Evolutionary conservation across 495 filamentous ascomycete genomes (phyloP).

Genomic region (Penicillium cataractarum): DNA sequence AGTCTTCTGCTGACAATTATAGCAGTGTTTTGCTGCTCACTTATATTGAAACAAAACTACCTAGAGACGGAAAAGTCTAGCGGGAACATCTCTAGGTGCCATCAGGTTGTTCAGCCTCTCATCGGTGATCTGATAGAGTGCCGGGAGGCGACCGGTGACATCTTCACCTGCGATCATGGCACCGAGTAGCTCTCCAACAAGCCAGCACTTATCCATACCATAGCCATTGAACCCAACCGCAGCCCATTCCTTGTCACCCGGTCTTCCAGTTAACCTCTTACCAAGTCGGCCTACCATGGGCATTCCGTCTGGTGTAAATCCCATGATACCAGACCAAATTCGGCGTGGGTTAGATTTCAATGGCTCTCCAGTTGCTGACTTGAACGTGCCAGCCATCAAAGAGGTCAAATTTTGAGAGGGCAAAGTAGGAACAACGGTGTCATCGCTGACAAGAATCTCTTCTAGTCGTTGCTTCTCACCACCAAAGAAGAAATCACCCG

Average conservation of each 20-base stretch:
- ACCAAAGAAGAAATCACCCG: slow-evolving; percentile 9
- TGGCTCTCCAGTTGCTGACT: background rate
- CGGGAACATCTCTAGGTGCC: slow-evolving; percentile 4
- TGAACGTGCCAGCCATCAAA: slow-evolving; percentile 4
- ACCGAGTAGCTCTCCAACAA: slow-evolving; percentile 4
- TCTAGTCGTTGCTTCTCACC: slow-evolving; percentile 9
- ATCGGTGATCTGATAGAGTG: slow-evolving; percentile 7
- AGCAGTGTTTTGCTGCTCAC: background rate
- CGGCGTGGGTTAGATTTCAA: background rate
- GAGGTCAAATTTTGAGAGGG: background rate
- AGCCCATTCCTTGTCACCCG: slow-evolving; percentile 1
- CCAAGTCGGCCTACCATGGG: slow-evolving; percentile 3
- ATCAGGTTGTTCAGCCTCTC: slow-evolving; percentile 4
- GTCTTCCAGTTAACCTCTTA: slow-evolving; percentile 2
- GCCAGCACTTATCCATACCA: slow-evolving; percentile 9
- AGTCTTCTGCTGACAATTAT: background rate
- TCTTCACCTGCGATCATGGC: slow-evolving; percentile 8
- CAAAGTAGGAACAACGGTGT: slow-evolving; percentile 2
- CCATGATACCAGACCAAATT: slow-evolving; percentile 13
- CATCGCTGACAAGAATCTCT: slow-evolving; percentile 7
- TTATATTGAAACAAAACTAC: background rate
- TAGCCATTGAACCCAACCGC: slow-evolving; percentile 11
- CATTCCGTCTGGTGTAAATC: slow-evolving; percentile 5
- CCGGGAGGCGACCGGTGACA: slow-evolving; percentile 4
- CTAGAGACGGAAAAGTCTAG: slow-evolving; percentile 1